Evolutionary conservation across 2,329 filamentous ascomycete genomes (phyloP).

Genomic region (Thelonectria rubi): DNA sequence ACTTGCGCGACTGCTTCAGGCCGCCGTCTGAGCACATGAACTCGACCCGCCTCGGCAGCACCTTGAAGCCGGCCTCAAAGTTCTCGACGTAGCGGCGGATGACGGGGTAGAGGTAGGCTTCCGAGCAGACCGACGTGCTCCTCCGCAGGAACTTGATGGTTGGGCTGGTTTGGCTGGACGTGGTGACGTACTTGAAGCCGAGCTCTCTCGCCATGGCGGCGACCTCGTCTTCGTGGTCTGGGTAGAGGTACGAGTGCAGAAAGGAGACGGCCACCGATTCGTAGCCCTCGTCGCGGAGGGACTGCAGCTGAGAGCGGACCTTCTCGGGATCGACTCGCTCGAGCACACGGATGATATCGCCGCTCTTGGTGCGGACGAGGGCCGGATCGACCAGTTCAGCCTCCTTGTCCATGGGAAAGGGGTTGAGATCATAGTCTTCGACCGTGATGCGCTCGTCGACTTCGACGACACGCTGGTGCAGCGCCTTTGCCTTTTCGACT

Average conservation of each 20-base stretch:
- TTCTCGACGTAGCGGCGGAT: conserved; percentile 74
- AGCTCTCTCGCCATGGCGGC: conserved; percentile 77
- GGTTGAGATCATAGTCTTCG: conserved; percentile 75
- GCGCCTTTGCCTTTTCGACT: conserved; percentile 71
- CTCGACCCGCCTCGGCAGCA: conserved; percentile 65
- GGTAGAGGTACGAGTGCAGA: conserved; percentile 89
- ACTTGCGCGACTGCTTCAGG: conserved; percentile 60
- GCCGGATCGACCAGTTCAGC: conserved; percentile 47
- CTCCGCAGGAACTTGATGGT: conserved; percentile 77
- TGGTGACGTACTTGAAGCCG: conserved; percentile 74
- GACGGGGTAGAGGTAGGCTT: conserved; percentile 76
- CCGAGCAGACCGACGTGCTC: conserved; percentile 73
- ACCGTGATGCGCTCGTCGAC: conserved; percentile 77
- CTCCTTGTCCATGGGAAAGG: conserved; percentile 60
- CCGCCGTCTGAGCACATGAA: conserved; percentile 71
- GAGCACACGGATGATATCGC: conserved; percentile 71
- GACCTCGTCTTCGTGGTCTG: conserved; percentile 79
- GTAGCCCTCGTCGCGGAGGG: conserved; percentile 71
- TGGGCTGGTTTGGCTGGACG: conserved; percentile 72
- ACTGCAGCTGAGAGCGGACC: conserved; percentile 65
- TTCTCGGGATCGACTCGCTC: conserved; percentile 59
- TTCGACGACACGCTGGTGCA: conserved; percentile 75
- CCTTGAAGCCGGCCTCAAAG: conserved; percentile 71
- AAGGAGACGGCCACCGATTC: conserved; percentile 83
- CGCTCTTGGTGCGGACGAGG: conserved; percentile 62